Conservation (phyloP, 23 red algal genomes). For the Gracilaria gracilis region DNA sequence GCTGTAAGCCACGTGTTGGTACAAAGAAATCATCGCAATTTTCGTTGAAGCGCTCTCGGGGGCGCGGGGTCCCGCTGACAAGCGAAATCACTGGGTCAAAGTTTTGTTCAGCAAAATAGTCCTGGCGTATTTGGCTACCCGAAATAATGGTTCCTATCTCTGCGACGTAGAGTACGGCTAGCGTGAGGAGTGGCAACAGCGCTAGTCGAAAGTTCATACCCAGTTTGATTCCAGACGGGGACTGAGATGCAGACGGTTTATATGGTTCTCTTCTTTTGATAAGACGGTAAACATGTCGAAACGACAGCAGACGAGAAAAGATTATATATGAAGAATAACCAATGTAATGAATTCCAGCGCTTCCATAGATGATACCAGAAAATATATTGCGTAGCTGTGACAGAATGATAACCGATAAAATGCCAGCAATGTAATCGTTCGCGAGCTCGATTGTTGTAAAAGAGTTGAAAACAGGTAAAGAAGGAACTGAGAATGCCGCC, state of each 20-base stretch:
- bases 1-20: neutral
- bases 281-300: neutral
- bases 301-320: neutral
- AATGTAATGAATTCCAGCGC: neutral
- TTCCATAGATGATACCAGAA: neutral
- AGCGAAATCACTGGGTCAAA: neutral
- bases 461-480: neutral
- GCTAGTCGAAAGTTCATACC: neutral
- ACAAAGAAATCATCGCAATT: slow-evolving; percentile 11
- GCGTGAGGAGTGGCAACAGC: neutral
- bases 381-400: neutral
- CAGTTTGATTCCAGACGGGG: neutral
- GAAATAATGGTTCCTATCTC: neutral
- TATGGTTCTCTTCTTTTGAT: neutral
- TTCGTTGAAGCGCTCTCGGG: neutral
- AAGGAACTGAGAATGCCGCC: neutral
- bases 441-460: neutral
- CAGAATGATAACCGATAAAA: neutral
- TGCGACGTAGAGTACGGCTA: neutral
- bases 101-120: neutral
- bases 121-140: neutral
- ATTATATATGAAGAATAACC: neutral
- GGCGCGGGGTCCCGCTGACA: neutral
- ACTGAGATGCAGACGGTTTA: neutral
- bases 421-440: neutral